Evolutionary conservation across 176 grass and related monocot genomes (phyloP).

Genomic region (Poa annua): DNA sequence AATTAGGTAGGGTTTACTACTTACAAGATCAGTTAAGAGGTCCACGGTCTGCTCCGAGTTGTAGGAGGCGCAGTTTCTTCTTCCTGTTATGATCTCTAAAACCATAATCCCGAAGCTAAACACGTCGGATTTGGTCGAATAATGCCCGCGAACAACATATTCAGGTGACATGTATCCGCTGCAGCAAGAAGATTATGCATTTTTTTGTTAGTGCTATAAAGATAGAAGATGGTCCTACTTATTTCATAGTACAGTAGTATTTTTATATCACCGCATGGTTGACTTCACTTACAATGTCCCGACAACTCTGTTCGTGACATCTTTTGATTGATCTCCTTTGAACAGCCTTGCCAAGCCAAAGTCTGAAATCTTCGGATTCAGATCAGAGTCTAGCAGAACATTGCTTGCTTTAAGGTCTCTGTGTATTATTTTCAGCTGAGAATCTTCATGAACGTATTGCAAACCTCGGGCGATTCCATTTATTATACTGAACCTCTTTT

Average conservation of each 20-base stretch:
- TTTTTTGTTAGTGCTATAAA: background rate
- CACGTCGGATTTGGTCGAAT: background rate
- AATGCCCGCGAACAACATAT: too few relatives aligned
- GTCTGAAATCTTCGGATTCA: background rate
- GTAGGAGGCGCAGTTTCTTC: background rate
- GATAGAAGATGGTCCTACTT: background rate
- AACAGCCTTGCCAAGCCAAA: background rate
- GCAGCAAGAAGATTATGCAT: too few relatives aligned
- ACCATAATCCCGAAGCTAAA: background rate
- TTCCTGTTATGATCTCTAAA: background rate
- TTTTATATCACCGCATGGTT: background rate
- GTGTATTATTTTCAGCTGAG: background rate
- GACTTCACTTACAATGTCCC: background rate
- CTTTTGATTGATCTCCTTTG: background rate
- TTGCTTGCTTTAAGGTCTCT: background rate
- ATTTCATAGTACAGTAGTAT: too few relatives aligned
- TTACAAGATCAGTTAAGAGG: background rate
- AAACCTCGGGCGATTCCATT: background rate
- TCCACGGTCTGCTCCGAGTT: background rate
- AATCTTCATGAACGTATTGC: background rate
- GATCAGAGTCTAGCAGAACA: background rate
- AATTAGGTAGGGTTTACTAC: background rate
- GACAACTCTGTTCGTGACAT: background rate
- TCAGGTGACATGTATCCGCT: too few relatives aligned
- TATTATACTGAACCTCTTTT: too few relatives aligned